Conservation (phyloP, 2,329 filamentous ascomycete species). For the Sclerotinia sclerotiorum region DNA sequence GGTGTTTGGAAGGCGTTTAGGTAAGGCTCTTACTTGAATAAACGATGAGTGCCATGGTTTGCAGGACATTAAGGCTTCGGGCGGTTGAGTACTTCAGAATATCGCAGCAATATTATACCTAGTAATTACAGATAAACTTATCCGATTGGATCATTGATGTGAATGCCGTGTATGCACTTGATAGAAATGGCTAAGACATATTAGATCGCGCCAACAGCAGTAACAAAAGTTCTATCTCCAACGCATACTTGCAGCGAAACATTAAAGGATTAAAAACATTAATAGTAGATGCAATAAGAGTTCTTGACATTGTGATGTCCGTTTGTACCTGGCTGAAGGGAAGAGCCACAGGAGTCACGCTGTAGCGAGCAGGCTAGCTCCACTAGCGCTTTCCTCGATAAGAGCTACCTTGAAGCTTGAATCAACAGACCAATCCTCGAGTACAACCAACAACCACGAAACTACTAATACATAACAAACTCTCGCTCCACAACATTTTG, state of each 20-base stretch:
- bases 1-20: conserved; percentile 10
- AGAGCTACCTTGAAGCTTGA: conserved; percentile 25
- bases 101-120: conserved; percentile 10
- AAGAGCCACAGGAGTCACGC: conserved; percentile 12
- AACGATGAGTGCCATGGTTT: conserved; percentile 9
- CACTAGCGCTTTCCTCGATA: conserved; percentile 25
- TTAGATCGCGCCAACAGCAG: not conserved
- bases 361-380: conserved; percentile 17
- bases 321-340: not conserved
- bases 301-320: not conserved
- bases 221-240: not conserved
- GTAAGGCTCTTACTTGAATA: conserved; percentile 18
- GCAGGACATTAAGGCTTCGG: not conserved
- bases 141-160: not conserved
- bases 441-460: conserved; percentile 18
- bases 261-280: not conserved
- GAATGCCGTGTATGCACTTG: not conserved
- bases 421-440: conserved; percentile 16
- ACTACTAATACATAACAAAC: conserved; percentile 4
- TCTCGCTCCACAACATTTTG: conserved; percentile 21
- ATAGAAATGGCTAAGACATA: not conserved
- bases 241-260: not conserved
- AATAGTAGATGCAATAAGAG: not conserved
- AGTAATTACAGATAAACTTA: not conserved
- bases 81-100: conserved; percentile 21